Base-by-base conservation (phyloP, 331 rosid genomes). In the Phaseolus coccineus region DNA sequence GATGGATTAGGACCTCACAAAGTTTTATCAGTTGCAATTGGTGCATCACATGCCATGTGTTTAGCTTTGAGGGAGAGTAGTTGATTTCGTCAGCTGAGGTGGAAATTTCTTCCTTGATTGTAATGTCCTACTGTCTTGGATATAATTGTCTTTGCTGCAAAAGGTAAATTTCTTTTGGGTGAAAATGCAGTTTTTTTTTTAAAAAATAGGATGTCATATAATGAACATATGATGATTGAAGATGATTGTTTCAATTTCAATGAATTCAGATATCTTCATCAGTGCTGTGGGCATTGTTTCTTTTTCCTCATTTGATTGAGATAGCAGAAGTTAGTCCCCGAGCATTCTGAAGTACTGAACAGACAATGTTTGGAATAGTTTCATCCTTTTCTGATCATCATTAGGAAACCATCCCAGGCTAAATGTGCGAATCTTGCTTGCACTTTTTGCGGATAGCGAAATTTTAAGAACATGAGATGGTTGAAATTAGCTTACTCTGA, bases 11-110 rank as follows among this genome's bases (percentile, higher is more conserved):
- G 97, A 73, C 77, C 92, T 63, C 88, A 89, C 84, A 87, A 85
- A 68, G 97, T 91, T 80, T 69, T 93, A 77, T 86, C 96, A 51
- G 79, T 93, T 74, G 88, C 96, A 82, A 81, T 87, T 52, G 97
- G 97, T 35, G 97, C 97, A 12, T 89, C 96, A 24, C 98, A 93
- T 84, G 91, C 94, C 22, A 83, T 88, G 90, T 93, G 98, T 80
- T 77, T 93, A 73, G 91, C 84, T 78, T 83, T 87, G 78, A 88
- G 91, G 89, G 91, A 81, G 11, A 73, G 42, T 70, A 70, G 53
- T 31, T 86, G 77, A 76, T 73, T 40, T 48, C 37, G 63, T 52
- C 2, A 67, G 8, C 6, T 44, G 47, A 13, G 64, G 31, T 44
- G 37, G 44, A 56, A 15, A 48, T 40, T 71, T 72, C 69, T 37